These are phyloP conservation scores for Lactarius sp. DNA, from an alignment of 768 basidiomycete species.

Conservation along the genomic window DNA sequence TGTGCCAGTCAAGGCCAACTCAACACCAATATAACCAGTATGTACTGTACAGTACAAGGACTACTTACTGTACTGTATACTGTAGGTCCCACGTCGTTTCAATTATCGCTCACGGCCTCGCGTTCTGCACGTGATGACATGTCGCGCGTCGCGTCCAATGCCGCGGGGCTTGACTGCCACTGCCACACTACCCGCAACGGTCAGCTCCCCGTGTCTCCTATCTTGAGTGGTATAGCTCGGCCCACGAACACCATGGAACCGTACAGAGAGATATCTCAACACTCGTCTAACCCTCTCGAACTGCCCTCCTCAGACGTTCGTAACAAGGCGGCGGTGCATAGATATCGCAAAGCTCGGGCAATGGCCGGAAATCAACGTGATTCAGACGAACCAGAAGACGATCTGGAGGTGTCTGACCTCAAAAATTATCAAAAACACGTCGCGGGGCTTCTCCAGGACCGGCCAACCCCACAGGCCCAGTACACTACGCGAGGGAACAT, in stretches of 20 bases:
- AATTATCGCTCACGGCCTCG: background rate
- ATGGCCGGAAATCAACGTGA: slow-evolving; percentile 31
- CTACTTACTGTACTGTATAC: too few relatives aligned
- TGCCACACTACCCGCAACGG: background rate
- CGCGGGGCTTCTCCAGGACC: slow-evolving; percentile 38
- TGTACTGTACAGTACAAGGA: background rate
- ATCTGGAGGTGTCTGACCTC: slow-evolving; percentile 38
- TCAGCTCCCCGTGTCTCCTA: background rate
- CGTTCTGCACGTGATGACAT: slow-evolving; percentile 9
- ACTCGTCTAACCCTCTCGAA: slow-evolving; percentile 73
- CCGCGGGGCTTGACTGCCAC: background rate
- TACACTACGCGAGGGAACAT: slow-evolving; percentile 8
- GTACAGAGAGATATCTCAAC: slow-evolving; percentile 49
- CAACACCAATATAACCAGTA: background rate
- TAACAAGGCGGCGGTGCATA: slow-evolving; percentile 43
- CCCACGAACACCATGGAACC: slow-evolving; percentile 34
- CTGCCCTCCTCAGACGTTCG: slow-evolving; percentile 55
- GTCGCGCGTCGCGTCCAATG: background rate
- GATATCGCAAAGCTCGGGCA: slow-evolving; percentile 36
- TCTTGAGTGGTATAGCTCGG: background rate
- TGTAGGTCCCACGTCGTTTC: background rate
- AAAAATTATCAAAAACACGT: slow-evolving; percentile 50
- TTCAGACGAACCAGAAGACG: slow-evolving; percentile 50
- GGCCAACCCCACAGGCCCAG: slow-evolving; percentile 10
- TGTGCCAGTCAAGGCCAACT: too few relatives aligned